Evolutionary conservation across 2,329 filamentous ascomycete genomes (phyloP).

Genomic region (Aspergillus ochraceus): DNA sequence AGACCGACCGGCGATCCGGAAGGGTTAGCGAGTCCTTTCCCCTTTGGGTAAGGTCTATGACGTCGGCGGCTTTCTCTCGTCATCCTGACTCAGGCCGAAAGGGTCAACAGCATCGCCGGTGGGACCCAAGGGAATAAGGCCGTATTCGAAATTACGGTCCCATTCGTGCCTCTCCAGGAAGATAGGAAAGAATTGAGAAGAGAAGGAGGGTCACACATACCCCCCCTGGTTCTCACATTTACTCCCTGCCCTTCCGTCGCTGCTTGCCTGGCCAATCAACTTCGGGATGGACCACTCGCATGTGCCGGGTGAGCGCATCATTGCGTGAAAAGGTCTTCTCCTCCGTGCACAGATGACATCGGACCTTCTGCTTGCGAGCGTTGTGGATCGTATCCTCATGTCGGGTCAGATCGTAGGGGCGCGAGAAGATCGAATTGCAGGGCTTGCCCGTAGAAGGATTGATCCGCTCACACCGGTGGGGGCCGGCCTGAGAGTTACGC

Average conservation of each 20-base stretch:
- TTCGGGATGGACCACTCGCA: slow-evolving; percentile 90
- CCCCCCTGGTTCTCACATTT: slow-evolving; percentile 6
- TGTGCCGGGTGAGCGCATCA: slow-evolving; percentile 90
- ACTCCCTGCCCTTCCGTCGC: slow-evolving; percentile 41
- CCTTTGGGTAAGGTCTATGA: slow-evolving; percentile 17
- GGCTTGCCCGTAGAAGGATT: slow-evolving; percentile 95
- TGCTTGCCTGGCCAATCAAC: slow-evolving; percentile 75
- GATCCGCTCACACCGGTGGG: slow-evolving; percentile 87
- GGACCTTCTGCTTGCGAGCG: slow-evolving; percentile 87
- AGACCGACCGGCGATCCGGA: slow-evolving; percentile 17
- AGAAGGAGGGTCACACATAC: not conserved
- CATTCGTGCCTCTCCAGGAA: slow-evolving; percentile 9
- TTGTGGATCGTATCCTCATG: slow-evolving; percentile 99
- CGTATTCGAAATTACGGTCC: slow-evolving; percentile 1
- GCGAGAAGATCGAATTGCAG: slow-evolving; percentile 90
- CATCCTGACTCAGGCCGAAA: slow-evolving; percentile 18
- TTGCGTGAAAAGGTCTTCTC: slow-evolving; percentile 97
- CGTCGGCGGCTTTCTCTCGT: slow-evolving; percentile 22
- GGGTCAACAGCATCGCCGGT: not conserved
- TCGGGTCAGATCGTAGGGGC: slow-evolving; percentile 92
- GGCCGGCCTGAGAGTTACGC: slow-evolving; percentile 85
- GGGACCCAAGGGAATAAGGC: not conserved
- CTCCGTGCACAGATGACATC: slow-evolving; percentile 88
- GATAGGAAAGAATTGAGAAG: too few relatives aligned
- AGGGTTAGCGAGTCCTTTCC: slow-evolving; percentile 18